These are phyloP conservation scores for Lentinula novae-zelandiae DNA, from an alignment of 1,284 basidiomycete genomes.

Conservation along the genomic window DNA sequence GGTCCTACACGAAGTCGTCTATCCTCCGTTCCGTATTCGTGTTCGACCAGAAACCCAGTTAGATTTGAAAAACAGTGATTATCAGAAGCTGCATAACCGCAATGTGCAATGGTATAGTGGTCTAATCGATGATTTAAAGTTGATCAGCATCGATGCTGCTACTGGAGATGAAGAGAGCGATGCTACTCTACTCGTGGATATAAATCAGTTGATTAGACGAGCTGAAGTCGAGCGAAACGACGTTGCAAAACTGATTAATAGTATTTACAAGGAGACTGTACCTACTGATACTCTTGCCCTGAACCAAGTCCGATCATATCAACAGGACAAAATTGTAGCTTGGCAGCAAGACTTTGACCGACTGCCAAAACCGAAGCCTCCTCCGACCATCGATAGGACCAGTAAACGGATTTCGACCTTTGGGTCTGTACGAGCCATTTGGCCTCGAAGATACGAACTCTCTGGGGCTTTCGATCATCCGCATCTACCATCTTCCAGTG, in stretches of 20 bases:
- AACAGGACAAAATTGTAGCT: slow-evolving; percentile 94
- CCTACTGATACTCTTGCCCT: slow-evolving; percentile 86
- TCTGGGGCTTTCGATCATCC: slow-evolving; percentile 47
- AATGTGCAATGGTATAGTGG: slow-evolving; percentile 71
- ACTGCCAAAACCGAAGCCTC: slow-evolving; percentile 58
- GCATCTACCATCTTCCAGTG: slow-evolving; percentile 58
- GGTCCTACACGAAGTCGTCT: slow-evolving; percentile 80
- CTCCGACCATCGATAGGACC: slow-evolving; percentile 41
- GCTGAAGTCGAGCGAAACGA: slow-evolving; percentile 76
- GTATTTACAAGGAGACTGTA: slow-evolving; percentile 76
- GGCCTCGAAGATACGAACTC: slow-evolving; percentile 57
- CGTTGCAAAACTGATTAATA: slow-evolving; percentile 73
- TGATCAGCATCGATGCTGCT: slow-evolving; percentile 74
- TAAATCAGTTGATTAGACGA: slow-evolving; percentile 66
- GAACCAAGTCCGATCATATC: slow-evolving; percentile 81
- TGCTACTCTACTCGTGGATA: slow-evolving; percentile 52
- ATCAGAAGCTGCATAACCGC: slow-evolving; percentile 70
- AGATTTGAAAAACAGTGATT: slow-evolving; percentile 88
- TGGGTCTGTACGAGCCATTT: slow-evolving; percentile 64
- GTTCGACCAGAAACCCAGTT: slow-evolving; percentile 85
- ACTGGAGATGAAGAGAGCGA: slow-evolving; percentile 72
- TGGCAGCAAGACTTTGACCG: slow-evolving; percentile 90
- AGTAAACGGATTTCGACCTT: slow-evolving; percentile 59
- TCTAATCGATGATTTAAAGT: slow-evolving; percentile 68
- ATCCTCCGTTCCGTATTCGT: slow-evolving; percentile 86